Evolutionary conservation across 305 asterid genomes (phyloP), one percentile per base, ranked within the genome.

Genomic region (Fraxinus greggii): DNA sequence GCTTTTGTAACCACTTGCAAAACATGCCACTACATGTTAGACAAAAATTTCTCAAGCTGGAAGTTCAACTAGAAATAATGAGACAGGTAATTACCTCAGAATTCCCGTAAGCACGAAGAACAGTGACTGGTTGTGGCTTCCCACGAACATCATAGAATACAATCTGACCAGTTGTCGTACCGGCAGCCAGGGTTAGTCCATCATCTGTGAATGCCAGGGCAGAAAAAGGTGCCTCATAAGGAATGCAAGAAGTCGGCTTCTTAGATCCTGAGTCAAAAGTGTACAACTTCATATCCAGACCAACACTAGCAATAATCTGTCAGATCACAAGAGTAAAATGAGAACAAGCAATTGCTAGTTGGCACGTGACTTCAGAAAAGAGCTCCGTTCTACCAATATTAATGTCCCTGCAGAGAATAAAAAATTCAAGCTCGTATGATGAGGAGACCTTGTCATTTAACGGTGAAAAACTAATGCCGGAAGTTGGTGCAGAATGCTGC

Each of bases 401-500:
- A 79, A 51, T 13, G 76, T 65, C 33, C 23, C 54, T 73, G 59
- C 63, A 82, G 35, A 35, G 67, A 35, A 51, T 29, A 74, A 78
- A 32, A 61, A 54, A 38, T 3, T 38, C 51, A 38, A 21, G 29
- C 19, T 61, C 69, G 38, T 56, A 40, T 40, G 38, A 73, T 51
- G 84, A 85, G 81, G 72, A 85, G 84, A 97, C 99, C 99, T 95
- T 97, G 87, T 97, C 99, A 80, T 93, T 93, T 87, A 94, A 89
- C 85, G 99, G 98, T 86, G 98, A 97, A 88, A 97, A 95, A 89
- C 97, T 88, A 88, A 97, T 89, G 19, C 97, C 97, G 78, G 99
- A 91, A 81, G 93, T 92, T 61, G 98, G 99, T 76, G 99, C 98
- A 81, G 98, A 95, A 87, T 97, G 99, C 86, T 95, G 98, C 90